Base-by-base conservation (phyloP, 2,329 filamentous ascomycete genomes). In the Ophiostoma novo-ulmi region DNA sequence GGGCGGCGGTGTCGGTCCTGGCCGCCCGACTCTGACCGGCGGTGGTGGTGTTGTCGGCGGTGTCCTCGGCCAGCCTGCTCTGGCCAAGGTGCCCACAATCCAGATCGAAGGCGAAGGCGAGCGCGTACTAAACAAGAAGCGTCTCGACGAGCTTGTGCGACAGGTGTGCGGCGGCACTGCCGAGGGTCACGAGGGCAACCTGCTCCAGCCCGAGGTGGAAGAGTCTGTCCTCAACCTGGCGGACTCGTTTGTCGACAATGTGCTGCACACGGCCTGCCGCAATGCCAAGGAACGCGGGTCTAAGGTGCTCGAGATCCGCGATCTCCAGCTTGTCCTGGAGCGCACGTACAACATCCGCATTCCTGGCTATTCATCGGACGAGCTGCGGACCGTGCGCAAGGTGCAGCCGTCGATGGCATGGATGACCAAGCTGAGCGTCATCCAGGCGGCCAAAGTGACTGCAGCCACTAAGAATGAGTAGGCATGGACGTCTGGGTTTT, bases 351-450 rank as follows among this genome's bases (percentile, higher is more conserved):
- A 95, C 80, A 94, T 95, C 77, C 91, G 92, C 70, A 93, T 99
- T 71, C 95, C 95, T 0, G 95, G 95, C 14, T 98, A 97, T 81
- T 92, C 93, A 0, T 92, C 93, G 3, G 95, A 99, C 77, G 95
- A 99, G 81, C 87, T 97, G 72, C 89, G 95, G 71, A 97, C 93
- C 0, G 94, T 98, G 39, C 90, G 94, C 79, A 97, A 97, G 83
- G 91, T 96, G 69, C 91, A 95, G 78, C 95, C 95, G 1, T 89
- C 93, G 26, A 83, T 90, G 20, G 91, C 89, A 31, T 99, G 95
- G 93, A 94, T 95, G 73, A 90, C 91, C 75, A 99, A 99, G 85
- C 96, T 99, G 90, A 94, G 93, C 77, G 94, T 95, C 35, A 91
- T 99, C 20, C 93, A 97, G 81, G 94, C 94, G 1, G 93, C 93